Conservation (phyloP, 2,329 filamentous ascomycete species). For the Endocalyx cinctus region DNA sequence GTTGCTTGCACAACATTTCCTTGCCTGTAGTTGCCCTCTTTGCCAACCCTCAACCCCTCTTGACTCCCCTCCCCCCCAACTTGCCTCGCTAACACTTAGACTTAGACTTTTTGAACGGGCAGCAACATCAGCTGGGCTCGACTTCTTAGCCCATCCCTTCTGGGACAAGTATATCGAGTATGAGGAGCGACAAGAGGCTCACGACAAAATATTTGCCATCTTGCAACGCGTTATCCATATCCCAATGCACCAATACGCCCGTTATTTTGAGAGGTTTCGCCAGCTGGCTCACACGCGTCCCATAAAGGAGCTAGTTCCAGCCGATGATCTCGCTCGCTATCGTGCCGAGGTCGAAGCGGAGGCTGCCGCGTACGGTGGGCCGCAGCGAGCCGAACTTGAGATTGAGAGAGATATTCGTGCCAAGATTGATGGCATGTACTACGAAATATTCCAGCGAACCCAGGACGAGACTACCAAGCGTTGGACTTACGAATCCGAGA, state of each 20-base stretch:
- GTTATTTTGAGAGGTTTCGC: slow-evolving; percentile 90
- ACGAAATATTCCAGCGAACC: slow-evolving; percentile 74
- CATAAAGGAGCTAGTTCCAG: slow-evolving; percentile 65
- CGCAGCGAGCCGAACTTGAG: slow-evolving; percentile 66
- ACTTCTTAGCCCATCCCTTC: slow-evolving; percentile 92
- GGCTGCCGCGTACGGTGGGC: slow-evolving; percentile 44
- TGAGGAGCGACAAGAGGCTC: slow-evolving; percentile 81
- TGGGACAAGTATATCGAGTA: slow-evolving; percentile 99
- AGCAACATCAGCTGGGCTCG: slow-evolving; percentile 76
- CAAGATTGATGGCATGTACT: slow-evolving; percentile 75
- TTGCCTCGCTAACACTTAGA: slow-evolving; percentile 26
- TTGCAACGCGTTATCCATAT: slow-evolving; percentile 79
- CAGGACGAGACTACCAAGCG: slow-evolving; percentile 86
- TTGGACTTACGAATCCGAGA: slow-evolving; percentile 91
- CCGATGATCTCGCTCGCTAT: slow-evolving; percentile 64
- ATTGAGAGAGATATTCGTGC: slow-evolving; percentile 76
- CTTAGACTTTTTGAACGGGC: slow-evolving; percentile 87
- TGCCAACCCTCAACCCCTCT: slow-evolving; percentile 53
- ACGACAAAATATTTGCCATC: slow-evolving; percentile 81
- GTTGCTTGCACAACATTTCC: slow-evolving; percentile 34
- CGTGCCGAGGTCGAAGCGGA: slow-evolving; percentile 69
- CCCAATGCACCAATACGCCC: slow-evolving; percentile 91
- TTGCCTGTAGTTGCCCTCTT: no score
- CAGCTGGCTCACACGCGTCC: slow-evolving; percentile 69
- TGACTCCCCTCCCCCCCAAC: slow-evolving; percentile 53